Conservation (phyloP, 1,284 basidiomycete genomes). For the Ceratobasidium sp. region DNA sequence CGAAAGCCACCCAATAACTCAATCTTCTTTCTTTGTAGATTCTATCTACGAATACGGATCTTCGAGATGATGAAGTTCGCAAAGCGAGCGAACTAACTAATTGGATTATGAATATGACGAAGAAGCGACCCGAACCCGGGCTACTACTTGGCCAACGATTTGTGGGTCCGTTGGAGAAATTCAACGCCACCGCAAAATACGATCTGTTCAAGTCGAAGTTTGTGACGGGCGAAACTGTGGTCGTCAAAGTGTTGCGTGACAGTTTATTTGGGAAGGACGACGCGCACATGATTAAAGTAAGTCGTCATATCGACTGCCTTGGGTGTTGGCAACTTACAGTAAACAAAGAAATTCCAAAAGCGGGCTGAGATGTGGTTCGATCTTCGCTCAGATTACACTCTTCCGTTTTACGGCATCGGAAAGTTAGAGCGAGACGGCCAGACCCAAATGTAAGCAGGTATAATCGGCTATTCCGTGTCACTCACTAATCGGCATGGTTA, state of each 20-base stretch:
- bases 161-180: background rate
- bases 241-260: conserved; percentile 3
- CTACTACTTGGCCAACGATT: background rate
- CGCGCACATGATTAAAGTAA: background rate
- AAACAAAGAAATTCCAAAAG: background rate
- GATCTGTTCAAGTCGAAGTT: conserved; percentile 4
- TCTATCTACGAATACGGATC: background rate
- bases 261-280: background rate
- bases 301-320: background rate
- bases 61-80: background rate
- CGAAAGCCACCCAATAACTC: background rate
- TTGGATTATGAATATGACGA: conserved; percentile 1
- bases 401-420: conserved; percentile 18
- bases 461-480: background rate
- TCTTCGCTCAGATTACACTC: conserved; percentile 4
- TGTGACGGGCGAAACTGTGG: conserved; percentile 4
- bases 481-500: background rate
- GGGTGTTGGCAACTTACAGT: background rate
- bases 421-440: background rate
- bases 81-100: background rate
- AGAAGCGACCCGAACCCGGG: background rate
- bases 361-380: background rate
- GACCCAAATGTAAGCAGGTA: conserved; percentile 20
- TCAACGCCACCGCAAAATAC: background rate
- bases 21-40: background rate